phyloP scores from a whole-genome alignment of 2,329 filamentous ascomycete genomes.

The Fusarium chaquense region DNA sequence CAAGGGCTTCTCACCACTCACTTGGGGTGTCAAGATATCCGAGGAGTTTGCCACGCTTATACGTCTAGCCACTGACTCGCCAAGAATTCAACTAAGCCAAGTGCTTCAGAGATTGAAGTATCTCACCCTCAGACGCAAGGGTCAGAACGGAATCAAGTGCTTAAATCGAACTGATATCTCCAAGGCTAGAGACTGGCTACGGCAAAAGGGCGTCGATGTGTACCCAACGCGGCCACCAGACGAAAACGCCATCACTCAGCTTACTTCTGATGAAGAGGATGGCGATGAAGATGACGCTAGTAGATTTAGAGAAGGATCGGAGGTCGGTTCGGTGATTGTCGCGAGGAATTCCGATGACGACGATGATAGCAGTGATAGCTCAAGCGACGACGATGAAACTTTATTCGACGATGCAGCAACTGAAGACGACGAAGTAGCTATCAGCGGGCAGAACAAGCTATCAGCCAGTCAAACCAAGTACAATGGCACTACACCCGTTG shows the following conservation, averaged over 20 bases:
- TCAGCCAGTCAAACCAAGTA: not conserved
- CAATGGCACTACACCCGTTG: not conserved
- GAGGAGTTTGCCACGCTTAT: conserved; percentile 1
- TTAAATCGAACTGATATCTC: not conserved
- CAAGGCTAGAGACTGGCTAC: not conserved
- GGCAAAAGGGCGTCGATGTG: not conserved
- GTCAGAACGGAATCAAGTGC: not conserved
- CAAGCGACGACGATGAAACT: not conserved
- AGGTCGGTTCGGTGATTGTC: not conserved
- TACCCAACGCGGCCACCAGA: no score
- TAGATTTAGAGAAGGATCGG: no score
- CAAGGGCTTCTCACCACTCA: not conserved
- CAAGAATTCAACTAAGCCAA: not conserved
- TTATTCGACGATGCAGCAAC: not conserved
- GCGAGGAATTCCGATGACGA: not conserved
- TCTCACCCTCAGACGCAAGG: not conserved
- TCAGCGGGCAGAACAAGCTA: not conserved
- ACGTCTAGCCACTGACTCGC: not conserved
- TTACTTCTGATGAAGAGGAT: not conserved
- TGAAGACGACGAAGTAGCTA: not conserved
- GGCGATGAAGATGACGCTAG: not conserved
- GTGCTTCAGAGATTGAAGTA: not conserved
- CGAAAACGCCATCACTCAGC: no score
- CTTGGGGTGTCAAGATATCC: conserved; percentile 1
- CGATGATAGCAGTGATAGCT: not conserved